phyloP scores from a whole-genome alignment of 345 rosid genomes.

The Syzygium oleosum region DNA sequence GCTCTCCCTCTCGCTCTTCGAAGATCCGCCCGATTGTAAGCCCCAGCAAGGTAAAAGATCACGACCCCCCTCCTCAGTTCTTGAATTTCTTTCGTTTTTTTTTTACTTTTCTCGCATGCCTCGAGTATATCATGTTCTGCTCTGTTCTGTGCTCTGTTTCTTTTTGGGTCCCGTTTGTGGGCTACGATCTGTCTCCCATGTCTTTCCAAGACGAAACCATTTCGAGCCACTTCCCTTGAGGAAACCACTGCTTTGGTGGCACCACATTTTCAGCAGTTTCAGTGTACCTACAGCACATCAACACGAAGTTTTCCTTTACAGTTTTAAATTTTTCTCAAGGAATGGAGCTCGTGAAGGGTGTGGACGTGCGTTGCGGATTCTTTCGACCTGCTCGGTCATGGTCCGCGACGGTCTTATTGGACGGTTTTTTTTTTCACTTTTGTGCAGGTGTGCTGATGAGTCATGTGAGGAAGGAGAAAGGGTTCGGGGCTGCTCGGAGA shows the following conservation, averaged over 20 bases:
- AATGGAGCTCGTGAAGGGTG: neutral
- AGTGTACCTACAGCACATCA: neutral
- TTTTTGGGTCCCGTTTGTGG: neutral
- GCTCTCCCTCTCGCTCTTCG: slow-evolving; percentile 73
- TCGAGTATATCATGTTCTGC: neutral
- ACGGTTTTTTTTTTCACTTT: neutral
- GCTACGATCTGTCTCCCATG: neutral
- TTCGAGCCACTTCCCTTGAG: neutral
- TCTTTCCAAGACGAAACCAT: neutral
- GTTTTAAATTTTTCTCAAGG: neutral
- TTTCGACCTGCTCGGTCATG: neutral
- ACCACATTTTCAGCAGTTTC: neutral
- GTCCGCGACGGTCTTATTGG: neutral
- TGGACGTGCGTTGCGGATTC: neutral
- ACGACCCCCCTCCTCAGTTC: neutral
- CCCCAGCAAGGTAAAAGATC: slow-evolving; percentile 21
- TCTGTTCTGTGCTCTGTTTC: neutral
- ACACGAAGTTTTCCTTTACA: neutral
- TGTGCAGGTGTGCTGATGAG: slow-evolving; percentile 42
- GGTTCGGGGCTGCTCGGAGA: slow-evolving; percentile 35
- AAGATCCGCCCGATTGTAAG: slow-evolving; percentile 71
- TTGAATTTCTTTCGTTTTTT: neutral
- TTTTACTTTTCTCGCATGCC: neutral
- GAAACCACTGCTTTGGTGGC: neutral
- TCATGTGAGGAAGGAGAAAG: slow-evolving; percentile 41